Conservation (phyloP, 768 basidiomycete species). For the Artomyces pyxidatus region DNA sequence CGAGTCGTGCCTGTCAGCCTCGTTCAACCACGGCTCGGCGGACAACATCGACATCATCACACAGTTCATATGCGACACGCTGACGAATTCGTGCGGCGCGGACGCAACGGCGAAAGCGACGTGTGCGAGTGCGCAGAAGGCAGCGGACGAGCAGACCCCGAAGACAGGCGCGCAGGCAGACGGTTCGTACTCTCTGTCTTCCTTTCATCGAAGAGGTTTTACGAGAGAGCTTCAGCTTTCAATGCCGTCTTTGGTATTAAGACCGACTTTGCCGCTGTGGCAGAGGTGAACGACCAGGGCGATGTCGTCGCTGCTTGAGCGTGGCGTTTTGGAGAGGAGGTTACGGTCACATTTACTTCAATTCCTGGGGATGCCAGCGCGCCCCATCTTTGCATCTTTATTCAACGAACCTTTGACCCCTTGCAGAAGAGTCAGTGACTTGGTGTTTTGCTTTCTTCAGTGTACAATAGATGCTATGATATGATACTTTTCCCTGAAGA, state of each 20-base stretch:
- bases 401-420: no score
- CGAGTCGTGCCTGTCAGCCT: conserved; percentile 20
- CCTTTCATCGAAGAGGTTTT: background rate
- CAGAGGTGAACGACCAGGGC: conserved; percentile 38
- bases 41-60: conserved; percentile 53
- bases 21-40: conserved; percentile 44
- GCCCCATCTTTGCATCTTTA: no score
- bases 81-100: conserved; percentile 46
- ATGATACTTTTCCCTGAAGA: no score
- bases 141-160: conserved; percentile 18
- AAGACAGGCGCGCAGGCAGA: conserved; percentile 40
- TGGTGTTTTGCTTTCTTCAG: no score
- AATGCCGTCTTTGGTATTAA: conserved; percentile 47
- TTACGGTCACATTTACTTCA: no score
- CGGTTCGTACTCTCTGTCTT: conserved; percentile 3
- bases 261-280: conserved; percentile 41
- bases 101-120: conserved; percentile 44
- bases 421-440: no score
- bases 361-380: no score
- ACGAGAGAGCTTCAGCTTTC: conserved; percentile 30
- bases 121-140: conserved; percentile 33
- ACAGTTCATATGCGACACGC: conserved; percentile 47
- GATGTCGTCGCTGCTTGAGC: conserved; percentile 19
- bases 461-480: no score
- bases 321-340: background rate